Percentiles rank a stretch among this genome's conserved stretches.
phyloP scores from a whole-genome alignment of 75 land plant species.

The Pinus taeda region DNA sequence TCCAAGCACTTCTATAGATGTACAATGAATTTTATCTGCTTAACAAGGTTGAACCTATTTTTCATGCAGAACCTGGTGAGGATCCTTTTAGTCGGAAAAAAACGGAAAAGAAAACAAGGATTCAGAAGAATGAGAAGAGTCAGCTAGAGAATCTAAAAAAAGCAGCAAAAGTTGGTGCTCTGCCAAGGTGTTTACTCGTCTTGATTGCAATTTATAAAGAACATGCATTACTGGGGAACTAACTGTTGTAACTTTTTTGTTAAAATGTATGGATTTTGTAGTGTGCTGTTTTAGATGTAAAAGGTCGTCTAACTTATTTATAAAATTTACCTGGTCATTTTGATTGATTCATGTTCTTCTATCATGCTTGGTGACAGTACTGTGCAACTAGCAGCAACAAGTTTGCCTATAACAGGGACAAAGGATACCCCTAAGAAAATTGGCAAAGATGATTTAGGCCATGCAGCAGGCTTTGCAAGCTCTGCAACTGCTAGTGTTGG shows the following conservation, averaged over 20 bases:
- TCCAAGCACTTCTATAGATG: not conserved
- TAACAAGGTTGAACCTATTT: not conserved
- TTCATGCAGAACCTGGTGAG: slow-evolving; percentile 70
- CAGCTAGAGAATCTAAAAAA: slow-evolving; percentile 79
- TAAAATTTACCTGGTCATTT: not conserved
- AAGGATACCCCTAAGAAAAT: slow-evolving; percentile 47
- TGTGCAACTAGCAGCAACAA: slow-evolving; percentile 85
- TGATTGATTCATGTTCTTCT: not conserved
- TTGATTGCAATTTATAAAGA: not conserved
- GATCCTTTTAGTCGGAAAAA: slow-evolving; percentile 79
- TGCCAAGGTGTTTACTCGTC: slow-evolving; percentile 59
- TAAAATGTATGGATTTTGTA: not conserved
- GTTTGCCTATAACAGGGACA: slow-evolving; percentile 91
- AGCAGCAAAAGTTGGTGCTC: slow-evolving; percentile 82
- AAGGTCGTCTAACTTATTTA: not conserved
- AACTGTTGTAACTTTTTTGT: not conserved
- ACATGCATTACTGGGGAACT: not conserved
- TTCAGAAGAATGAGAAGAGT: slow-evolving; percentile 88
- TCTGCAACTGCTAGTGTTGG: slow-evolving; percentile 97
- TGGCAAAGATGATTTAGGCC: slow-evolving; percentile 67
- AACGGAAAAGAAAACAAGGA: slow-evolving; percentile 67
- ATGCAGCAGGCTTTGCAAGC: slow-evolving; percentile 89
- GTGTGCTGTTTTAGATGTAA: not conserved
- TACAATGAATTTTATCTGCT: not conserved
- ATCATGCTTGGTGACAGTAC: slow-evolving; percentile 49